Base-by-base conservation (phyloP, 257 asterid species). In the Solanum bukasovii region DNA sequence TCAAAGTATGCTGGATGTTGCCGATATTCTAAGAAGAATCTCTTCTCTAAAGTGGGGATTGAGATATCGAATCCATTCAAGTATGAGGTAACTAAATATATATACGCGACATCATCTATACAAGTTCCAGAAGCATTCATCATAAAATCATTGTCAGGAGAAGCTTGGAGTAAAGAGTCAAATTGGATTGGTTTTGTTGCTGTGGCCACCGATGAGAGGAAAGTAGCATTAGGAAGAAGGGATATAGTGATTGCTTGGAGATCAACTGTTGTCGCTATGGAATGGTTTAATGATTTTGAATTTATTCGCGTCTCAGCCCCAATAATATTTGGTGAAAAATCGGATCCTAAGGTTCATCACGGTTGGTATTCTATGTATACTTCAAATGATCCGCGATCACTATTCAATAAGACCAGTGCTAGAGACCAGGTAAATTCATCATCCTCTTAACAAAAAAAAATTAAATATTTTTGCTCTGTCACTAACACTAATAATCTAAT, bases 171-270 rank as follows among this genome's bases (percentile, higher is more conserved):
- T 81, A 74, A 77, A 84, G 92, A 92, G 21, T 90, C 93, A 2
- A 93, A 94, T 25, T 94, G 94, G 94, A 92, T 93, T 18, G 96
- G 95, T 16, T 93, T 84, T 70, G 91, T 94, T 4, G 95, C 94
- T 10, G 96, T 92, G 56, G 94, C 97, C 6, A 94, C 94, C 1
- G 93, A 94, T 63, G 94, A 94, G 87, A 95, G 96, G 81, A 90
- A 90, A 87, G 29, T 9, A 14, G 90, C 90, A 20, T 77, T 93
- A 25, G 97, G 97, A 71, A 89, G 96, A 86, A 88, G 97, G 88
- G 96, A 93, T 65, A 92, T 94, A 37, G 23, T 92, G 91, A 79
- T 94, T 70, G 91, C 94, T 0, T 93, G 97, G 97, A 93, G 97
- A 86, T 94, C 95, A 25, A 91, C 94, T 5, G 77, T 92, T 63